Evolutionary conservation across 2,329 filamentous ascomycete genomes (phyloP).

Genomic region (Setomelanomma holmii): DNA sequence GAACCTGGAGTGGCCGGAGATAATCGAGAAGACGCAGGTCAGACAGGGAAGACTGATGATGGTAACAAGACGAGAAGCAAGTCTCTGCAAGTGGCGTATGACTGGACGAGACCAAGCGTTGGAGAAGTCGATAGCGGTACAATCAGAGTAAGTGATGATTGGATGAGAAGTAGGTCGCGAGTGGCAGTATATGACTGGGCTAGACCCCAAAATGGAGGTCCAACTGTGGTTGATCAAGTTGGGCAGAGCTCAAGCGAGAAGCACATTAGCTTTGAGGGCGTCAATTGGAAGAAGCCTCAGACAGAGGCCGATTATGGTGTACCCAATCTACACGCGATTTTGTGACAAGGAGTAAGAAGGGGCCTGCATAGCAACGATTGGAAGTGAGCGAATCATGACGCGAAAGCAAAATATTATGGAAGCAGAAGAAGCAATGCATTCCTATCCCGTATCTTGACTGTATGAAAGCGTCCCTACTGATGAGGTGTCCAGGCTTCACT

Average conservation of each 20-base stretch:
- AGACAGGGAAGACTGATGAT: background rate
- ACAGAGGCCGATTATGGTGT: no score
- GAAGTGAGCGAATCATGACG: background rate
- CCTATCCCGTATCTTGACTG: slow-evolving; percentile 16
- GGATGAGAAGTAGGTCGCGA: background rate
- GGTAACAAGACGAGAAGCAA: background rate
- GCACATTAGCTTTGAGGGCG: background rate
- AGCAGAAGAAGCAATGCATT: slow-evolving; percentile 19
- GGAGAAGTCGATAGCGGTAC: no score
- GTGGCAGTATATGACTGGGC: slow-evolving; percentile 9
- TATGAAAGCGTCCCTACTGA: background rate
- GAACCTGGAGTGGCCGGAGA: slow-evolving; percentile 8
- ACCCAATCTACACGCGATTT: no score
- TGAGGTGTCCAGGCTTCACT: background rate
- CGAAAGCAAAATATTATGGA: background rate
- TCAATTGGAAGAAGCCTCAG: background rate
- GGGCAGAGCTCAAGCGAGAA: no score
- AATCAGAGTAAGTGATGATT: background rate
- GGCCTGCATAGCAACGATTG: no score
- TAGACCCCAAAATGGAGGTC: no score
- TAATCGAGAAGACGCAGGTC: no score
- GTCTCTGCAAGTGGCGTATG: no score
- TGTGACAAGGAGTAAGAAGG: no score
- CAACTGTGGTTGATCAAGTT: background rate
- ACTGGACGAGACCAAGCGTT: background rate